Conservation (phyloP, 2,329 filamentous ascomycete species). For the Neonectria faginata region DNA sequence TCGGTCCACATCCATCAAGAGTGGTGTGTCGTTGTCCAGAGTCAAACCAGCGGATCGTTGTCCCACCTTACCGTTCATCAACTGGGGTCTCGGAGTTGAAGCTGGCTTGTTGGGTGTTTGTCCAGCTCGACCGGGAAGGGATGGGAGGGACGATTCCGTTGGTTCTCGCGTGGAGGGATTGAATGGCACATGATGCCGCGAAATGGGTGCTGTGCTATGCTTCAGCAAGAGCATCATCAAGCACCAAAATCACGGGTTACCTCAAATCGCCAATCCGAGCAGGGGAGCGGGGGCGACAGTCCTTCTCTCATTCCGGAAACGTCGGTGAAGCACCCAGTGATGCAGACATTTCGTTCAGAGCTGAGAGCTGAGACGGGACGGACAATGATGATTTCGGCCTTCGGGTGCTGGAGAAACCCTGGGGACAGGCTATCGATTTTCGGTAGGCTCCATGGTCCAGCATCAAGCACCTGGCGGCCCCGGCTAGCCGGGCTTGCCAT, state of each 20-base stretch:
- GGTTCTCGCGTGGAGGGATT: conserved; percentile 4
- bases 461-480: conserved; percentile 9
- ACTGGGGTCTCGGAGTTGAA: conserved; percentile 27
- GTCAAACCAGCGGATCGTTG: conserved; percentile 36
- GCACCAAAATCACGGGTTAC: neutral
- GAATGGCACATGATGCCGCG: conserved; percentile 8
- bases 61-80: conserved; percentile 29
- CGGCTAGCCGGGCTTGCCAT: conserved; percentile 35
- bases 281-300: conserved; percentile 1
- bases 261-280: neutral
- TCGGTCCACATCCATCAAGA: conserved; percentile 19
- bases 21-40: conserved; percentile 23
- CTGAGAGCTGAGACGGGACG: conserved; percentile 15
- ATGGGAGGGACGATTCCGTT: conserved; percentile 13
- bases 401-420: conserved; percentile 26
- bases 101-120: conserved; percentile 1
- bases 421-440: conserved; percentile 39
- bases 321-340: conserved; percentile 25
- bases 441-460: conserved; percentile 29
- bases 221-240: neutral
- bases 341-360: conserved; percentile 18
- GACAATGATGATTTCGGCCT: conserved; percentile 13
- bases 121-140: conserved; percentile 13
- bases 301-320: conserved; percentile 14
- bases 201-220: neutral